phyloP scores from a whole-genome alignment of 495 filamentous ascomycete genomes.

The Corynascus novoguineensis region DNA sequence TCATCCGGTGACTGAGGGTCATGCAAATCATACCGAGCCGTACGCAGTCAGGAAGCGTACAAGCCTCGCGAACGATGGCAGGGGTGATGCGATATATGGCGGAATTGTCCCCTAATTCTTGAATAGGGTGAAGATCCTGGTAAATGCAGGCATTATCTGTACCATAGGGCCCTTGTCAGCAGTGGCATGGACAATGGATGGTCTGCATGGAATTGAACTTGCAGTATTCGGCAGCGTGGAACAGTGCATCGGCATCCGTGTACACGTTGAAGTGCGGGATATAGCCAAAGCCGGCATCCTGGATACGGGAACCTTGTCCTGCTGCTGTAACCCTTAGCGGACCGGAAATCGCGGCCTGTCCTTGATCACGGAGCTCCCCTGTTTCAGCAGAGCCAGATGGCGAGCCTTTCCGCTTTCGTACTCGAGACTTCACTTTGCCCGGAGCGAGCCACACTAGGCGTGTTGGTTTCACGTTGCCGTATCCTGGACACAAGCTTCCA shows the following conservation, averaged over 20 bases:
- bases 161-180: not conserved
- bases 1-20: constrained; percentile 32
- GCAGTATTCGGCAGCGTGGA: constrained; percentile 5
- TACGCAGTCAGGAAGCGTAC: constrained; percentile 23
- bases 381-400: not conserved
- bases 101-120: constrained; percentile 28
- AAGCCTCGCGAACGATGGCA: constrained; percentile 16
- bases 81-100: constrained; percentile 27
- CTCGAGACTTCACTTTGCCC: not conserved
- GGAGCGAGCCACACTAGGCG: not conserved
- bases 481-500: not conserved
- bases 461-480: not conserved
- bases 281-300: not conserved
- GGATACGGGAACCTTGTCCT: not conserved
- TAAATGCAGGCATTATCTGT: constrained; percentile 33
- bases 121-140: constrained; percentile 19
- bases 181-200: not conserved
- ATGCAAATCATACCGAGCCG: constrained; percentile 30
- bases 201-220: not conserved
- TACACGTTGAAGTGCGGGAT: not conserved
- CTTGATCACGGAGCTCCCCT: not conserved
- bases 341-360: too few relatives aligned
- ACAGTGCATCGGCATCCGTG: not conserved
- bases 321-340: not conserved
- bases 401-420: not conserved